Conservation (phyloP, 2,329 filamentous ascomycete species). For the Hirsutella rhossiliensis region DNA sequence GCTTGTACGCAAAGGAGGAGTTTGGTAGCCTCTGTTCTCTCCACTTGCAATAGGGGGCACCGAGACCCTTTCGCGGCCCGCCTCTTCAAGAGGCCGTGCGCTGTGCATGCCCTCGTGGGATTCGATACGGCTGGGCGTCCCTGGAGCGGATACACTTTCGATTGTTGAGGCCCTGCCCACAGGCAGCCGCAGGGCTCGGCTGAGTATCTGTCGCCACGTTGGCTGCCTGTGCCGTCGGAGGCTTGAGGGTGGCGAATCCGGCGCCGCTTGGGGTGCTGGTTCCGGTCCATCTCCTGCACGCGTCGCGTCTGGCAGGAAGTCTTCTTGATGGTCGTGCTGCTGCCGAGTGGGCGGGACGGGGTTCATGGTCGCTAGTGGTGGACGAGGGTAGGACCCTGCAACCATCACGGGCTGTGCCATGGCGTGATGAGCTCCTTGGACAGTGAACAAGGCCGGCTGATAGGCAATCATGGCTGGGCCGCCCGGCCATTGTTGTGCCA, state of each 20-base stretch:
- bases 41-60: not conserved
- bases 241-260: not conserved
- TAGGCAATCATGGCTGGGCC: constrained; percentile 1
- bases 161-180: constrained; percentile 23
- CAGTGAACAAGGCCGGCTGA: constrained; percentile 2
- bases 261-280: not conserved
- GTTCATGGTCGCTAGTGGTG: not conserved
- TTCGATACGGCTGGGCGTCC: constrained; percentile 3
- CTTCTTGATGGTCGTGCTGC: not conserved
- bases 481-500: not conserved
- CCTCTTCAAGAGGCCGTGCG: not conserved
- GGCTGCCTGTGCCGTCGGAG: constrained; percentile 3
- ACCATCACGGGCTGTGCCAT: not conserved
- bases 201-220: constrained; percentile 16
- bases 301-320: not conserved
- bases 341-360: not conserved
- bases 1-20: not conserved
- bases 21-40: not conserved
- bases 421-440: not conserved
- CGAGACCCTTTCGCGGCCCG: not conserved
- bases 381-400: not conserved
- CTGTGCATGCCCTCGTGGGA: not conserved
- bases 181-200: constrained; percentile 15
- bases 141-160: constrained; percentile 12
- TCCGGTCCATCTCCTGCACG: not conserved